These are phyloP conservation scores for Zygnema cylindricum DNA, from an alignment of 139 green algal genomes.

Conservation along the genomic window DNA sequence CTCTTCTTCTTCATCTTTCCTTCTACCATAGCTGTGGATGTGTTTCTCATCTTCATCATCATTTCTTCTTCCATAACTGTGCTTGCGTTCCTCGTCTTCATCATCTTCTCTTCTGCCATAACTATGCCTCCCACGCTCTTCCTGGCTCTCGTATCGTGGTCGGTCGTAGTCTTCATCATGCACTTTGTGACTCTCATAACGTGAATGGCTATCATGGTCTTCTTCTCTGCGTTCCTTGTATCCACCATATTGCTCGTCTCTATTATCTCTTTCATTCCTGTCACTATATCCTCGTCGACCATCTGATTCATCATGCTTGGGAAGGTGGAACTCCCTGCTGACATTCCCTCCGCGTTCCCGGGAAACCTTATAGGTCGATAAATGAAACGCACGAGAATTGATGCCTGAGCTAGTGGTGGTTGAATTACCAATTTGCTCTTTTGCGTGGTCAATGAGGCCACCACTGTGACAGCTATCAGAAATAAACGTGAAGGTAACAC, in stretches of 20 bases:
- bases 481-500: conserved; percentile 72
- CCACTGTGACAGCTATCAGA: conserved; percentile 80
- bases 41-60: not conserved
- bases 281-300: not conserved
- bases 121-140: not conserved
- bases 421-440: conserved; percentile 63
- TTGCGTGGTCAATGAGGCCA: conserved; percentile 69
- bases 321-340: not conserved
- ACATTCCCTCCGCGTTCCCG: not conserved
- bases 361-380: not conserved
- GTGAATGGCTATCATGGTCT: not conserved
- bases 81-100: not conserved
- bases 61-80: not conserved
- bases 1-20: not conserved
- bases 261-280: not conserved
- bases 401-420: not conserved
- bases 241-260: not conserved
- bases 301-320: not conserved
- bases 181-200: not conserved
- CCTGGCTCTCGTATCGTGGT: not conserved
- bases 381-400: not conserved
- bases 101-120: not conserved
- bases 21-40: not conserved
- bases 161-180: not conserved
- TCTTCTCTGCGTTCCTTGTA: not conserved